Evolutionary conservation across 2,329 filamentous ascomycete genomes (phyloP).

Genomic region (Talaromyces islandicus): DNA sequence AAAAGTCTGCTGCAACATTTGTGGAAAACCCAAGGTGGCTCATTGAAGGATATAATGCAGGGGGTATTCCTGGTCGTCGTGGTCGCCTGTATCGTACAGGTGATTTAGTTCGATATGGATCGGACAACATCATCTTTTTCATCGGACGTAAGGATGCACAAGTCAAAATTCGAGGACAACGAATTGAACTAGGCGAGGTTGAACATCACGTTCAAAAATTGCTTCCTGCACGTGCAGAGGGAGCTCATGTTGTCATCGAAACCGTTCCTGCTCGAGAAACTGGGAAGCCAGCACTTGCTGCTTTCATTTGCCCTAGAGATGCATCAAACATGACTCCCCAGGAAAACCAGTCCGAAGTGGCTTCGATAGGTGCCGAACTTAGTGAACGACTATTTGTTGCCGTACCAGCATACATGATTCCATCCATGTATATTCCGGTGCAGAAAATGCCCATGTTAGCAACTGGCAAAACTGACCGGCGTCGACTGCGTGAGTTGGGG

Average conservation of each 20-base stretch:
- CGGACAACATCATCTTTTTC: constrained; percentile 19
- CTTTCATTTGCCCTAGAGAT: not conserved
- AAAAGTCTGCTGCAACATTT: constrained; percentile 30
- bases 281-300: not conserved
- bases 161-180: constrained; percentile 37
- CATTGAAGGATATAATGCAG: constrained; percentile 27
- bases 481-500: not conserved
- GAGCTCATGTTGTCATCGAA: not conserved
- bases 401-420: constrained; percentile 19
- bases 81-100: constrained; percentile 32
- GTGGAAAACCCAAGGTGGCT: constrained; percentile 24
- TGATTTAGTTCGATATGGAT: constrained; percentile 28
- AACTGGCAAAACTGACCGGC: constrained; percentile 4
- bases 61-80: constrained; percentile 21
- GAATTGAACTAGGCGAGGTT: constrained; percentile 38
- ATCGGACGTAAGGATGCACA: constrained; percentile 32
- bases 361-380: not conserved
- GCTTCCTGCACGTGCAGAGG: not conserved
- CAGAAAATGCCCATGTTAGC: not conserved
- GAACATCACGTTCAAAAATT: constrained; percentile 25
- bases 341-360: not conserved
- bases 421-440: constrained; percentile 11
- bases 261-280: not conserved
- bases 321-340: not conserved
- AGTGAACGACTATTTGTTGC: not conserved